Evolutionary conservation across 441 rosid species (phyloP), one percentile per base, ranked within the genome.

Genomic region (Gossypium lobatum): DNA sequence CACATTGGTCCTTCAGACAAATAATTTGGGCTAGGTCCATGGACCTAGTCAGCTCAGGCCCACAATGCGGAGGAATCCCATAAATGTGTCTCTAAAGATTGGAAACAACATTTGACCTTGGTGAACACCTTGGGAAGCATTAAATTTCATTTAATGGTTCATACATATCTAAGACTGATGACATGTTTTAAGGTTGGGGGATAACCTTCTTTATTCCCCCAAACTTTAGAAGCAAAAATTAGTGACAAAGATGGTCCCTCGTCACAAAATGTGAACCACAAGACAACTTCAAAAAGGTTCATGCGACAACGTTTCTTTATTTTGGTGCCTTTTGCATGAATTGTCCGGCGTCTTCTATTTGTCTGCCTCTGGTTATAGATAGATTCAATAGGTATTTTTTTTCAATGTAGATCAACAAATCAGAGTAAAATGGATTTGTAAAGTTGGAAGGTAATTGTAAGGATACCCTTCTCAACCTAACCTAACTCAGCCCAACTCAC

Each of bases 151-250:
- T 28, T 4, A 28, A 28, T 28, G 34, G 6, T 28, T 28, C 37
- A 4, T 31, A 4, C 37, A 31, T 31, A 31, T 31, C 37, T 4
- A 31, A 5, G 37, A 5, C 37, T 31, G 37, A 31, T 31, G 37
- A 31, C 37, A 31, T 31, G 37, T 31, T 31, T 5, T 5, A 31
- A 31, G 37, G 37, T 31, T 31, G 37, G 6, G 37, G 37, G 37
- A 31, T 31, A 4, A 4, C 7, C 37, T 31, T 5, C 37, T 5
- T 31, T 31, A 31, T 5, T 5, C 37, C 37, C 7, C 37, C 7
- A 4, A 31, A 31, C 37, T 31, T 79, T 52, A 21, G 68, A 77
- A 73, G 73, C 79, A 77, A 79, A 60, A 26, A 20, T 53, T 62
- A 37, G 5, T 50, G 67, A 72, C 60, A 55, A 10, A 58, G 17